Percentiles rank a stretch among this genome's conserved stretches.
Evolutionary conservation across 1,139 yeast species (phyloP).

Genomic region (Suhomyces maxii): DNA sequence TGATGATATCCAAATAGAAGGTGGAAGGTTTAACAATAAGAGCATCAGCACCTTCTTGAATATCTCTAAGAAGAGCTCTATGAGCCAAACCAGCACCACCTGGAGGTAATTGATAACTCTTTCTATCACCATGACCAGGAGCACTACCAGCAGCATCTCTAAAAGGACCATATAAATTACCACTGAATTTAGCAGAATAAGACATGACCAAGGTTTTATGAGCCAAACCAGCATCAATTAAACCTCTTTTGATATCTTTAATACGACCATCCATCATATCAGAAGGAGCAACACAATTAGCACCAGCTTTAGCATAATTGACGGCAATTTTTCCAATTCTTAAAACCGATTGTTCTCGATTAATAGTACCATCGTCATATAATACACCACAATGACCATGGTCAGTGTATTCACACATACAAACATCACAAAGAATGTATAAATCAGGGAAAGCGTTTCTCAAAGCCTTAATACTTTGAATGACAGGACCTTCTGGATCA

Average conservation of each 20-base stretch:
- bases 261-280: constrained; percentile 98
- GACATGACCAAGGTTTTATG: constrained; percentile 90
- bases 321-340: constrained; percentile 94
- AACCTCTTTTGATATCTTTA: constrained; percentile 80
- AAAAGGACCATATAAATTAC: constrained; percentile 93
- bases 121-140: constrained; percentile 90
- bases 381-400: constrained; percentile 97
- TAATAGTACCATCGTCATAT: constrained; percentile 80
- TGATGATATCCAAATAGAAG: constrained; percentile 85
- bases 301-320: constrained; percentile 94
- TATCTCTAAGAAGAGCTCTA: constrained; percentile 82
- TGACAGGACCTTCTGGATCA: constrained; percentile 95
- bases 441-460: constrained; percentile 71
- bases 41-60: constrained; percentile 94
- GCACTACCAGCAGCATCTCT: constrained; percentile 95
- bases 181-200: constrained; percentile 91
- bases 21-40: constrained; percentile 97
- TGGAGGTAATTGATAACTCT: constrained; percentile 89
- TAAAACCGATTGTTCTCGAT: constrained; percentile 71
- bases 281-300: constrained; percentile 93
- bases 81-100: constrained; percentile 94
- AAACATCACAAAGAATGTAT: constrained; percentile 90
- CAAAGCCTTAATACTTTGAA: constrained; percentile 68
- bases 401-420: constrained; percentile 92
- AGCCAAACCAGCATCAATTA: constrained; percentile 80